Conservation (phyloP, 2,329 filamentous ascomycete species). For the Zymoseptoria passerinii region DNA sequence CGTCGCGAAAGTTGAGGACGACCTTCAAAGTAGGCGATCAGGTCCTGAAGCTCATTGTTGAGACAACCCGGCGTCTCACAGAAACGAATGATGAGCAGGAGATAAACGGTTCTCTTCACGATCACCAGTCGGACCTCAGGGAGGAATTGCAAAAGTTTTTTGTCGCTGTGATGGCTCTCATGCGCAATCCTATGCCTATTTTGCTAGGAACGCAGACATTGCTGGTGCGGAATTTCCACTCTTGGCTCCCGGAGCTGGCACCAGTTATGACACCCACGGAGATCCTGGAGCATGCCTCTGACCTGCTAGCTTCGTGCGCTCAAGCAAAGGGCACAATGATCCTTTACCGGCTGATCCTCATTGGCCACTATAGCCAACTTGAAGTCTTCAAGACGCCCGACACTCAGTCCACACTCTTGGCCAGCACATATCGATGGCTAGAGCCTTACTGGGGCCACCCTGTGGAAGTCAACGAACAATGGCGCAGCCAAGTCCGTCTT, state of each 20-base stretch:
- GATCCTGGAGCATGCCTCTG: constrained; percentile 81
- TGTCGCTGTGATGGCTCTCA: constrained; percentile 78
- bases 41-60: constrained; percentile 89
- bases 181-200: constrained; percentile 77
- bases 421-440: constrained; percentile 81
- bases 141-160: constrained; percentile 80
- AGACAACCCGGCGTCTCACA: constrained; percentile 64
- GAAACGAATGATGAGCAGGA: constrained; percentile 31
- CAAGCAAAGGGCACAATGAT: constrained; percentile 84
- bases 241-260: constrained; percentile 87
- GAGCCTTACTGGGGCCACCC: constrained; percentile 84
- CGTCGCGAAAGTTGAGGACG: constrained; percentile 73
- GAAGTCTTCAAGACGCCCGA: constrained; percentile 73
- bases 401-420: constrained; percentile 48
- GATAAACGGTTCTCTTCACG: constrained; percentile 76
- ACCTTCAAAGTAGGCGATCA: constrained; percentile 93
- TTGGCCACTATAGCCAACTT: constrained; percentile 81
- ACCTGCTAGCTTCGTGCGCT: constrained; percentile 86
- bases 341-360: constrained; percentile 83
- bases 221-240: constrained; percentile 91
- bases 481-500: constrained; percentile 84
- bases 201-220: constrained; percentile 91
- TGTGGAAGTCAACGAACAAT: constrained; percentile 65
- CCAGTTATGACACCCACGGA: constrained; percentile 71
- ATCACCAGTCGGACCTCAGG: constrained; percentile 64